These are phyloP conservation scores for Pseudopyricularia cyperi DNA, from an alignment of 2,329 filamentous ascomycete genomes.

Conservation along the genomic window DNA sequence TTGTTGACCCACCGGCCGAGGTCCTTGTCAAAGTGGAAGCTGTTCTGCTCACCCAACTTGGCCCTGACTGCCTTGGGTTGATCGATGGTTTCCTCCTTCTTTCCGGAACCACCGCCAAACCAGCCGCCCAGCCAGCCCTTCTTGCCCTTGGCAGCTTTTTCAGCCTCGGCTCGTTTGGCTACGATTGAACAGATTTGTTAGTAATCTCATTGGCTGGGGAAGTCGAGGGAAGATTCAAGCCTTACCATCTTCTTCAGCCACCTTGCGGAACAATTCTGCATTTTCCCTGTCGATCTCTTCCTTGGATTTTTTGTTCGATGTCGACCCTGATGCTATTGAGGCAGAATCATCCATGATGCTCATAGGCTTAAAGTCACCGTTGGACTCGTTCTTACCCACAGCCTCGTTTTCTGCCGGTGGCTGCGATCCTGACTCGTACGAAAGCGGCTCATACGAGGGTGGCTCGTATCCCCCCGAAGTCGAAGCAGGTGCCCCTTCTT, in stretches of 20 bases:
- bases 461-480: constrained; percentile 35
- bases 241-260: constrained; percentile 64
- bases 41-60: constrained; percentile 87
- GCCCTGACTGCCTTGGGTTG: constrained; percentile 68
- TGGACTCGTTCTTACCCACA: constrained; percentile 18
- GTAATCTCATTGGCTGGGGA: constrained; percentile 7
- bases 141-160: constrained; percentile 36
- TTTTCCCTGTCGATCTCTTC: constrained; percentile 64
- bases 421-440: neutral
- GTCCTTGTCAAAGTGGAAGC: constrained; percentile 90
- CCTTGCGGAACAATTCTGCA: constrained; percentile 73
- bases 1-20: constrained; percentile 98
- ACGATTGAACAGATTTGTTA: neutral
- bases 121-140: constrained; percentile 72
- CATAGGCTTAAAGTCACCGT: constrained; percentile 22
- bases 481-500: constrained; percentile 12
- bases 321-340: neutral
- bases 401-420: constrained; percentile 24
- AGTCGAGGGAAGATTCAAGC: neutral
- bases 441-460: constrained; percentile 38
- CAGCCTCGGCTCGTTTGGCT: constrained; percentile 49
- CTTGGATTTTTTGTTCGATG: constrained; percentile 34
- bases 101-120: constrained; percentile 58
- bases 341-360: neutral
- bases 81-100: constrained; percentile 46